phyloP scores from a whole-genome alignment of 2,329 filamentous ascomycete genomes.

The Lecanosticta acicola region DNA sequence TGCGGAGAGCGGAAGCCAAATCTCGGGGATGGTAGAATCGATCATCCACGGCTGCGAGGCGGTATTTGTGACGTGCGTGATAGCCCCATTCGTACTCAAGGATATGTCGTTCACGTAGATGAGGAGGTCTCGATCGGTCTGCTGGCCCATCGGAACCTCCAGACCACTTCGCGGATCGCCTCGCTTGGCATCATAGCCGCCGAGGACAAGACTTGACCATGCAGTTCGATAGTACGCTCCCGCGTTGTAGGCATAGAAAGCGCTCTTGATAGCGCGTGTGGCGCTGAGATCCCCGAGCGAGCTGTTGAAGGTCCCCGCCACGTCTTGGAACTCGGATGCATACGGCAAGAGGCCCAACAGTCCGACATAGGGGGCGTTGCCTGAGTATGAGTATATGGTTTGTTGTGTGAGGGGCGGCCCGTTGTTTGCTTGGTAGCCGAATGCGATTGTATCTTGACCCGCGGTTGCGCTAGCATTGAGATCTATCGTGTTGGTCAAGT shows the following conservation, averaged over 20 bases:
- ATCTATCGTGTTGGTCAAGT: not conserved
- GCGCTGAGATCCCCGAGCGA: not conserved
- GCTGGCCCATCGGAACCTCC: not conserved
- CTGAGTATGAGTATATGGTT: not conserved
- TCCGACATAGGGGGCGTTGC: not conserved
- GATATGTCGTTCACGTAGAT: not conserved
- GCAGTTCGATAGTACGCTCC: constrained; percentile 25
- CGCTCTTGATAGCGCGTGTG: constrained; percentile 4
- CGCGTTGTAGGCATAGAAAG: constrained; percentile 27
- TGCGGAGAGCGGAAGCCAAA: constrained; percentile 37
- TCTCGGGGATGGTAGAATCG: constrained; percentile 38
- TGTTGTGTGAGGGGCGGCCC: not conserved
- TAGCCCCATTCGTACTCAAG: not conserved
- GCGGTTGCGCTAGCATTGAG: not conserved
- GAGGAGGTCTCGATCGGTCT: not conserved
- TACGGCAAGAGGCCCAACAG: not conserved
- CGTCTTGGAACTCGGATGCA: not conserved
- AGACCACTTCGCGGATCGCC: not conserved
- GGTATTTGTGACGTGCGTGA: not conserved
- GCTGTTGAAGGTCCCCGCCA: too few relatives aligned
- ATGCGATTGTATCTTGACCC: not conserved
- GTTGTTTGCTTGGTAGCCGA: not conserved
- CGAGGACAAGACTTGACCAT: constrained; percentile 33
- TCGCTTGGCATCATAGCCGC: constrained; percentile 37
- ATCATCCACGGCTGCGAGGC: constrained; percentile 18